Evolutionary conservation across 306 rosid genomes (phyloP).

Genomic region (Casuarina glauca): DNA sequence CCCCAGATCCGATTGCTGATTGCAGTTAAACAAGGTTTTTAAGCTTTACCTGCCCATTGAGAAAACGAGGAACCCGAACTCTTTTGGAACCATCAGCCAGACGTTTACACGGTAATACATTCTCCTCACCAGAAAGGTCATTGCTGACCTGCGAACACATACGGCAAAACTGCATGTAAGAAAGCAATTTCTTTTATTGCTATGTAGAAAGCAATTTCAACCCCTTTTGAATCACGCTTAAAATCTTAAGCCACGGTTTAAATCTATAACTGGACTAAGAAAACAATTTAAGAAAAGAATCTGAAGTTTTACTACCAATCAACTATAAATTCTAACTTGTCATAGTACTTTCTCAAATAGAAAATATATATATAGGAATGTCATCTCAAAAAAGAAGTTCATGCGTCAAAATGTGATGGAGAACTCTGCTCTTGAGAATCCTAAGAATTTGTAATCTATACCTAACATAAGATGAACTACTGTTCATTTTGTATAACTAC

Average conservation of each 20-base stretch:
- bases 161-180: conserved; percentile 1
- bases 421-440: neutral
- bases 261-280: neutral
- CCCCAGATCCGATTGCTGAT: neutral
- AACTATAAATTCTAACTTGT: neutral
- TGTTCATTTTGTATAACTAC: neutral
- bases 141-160: conserved; percentile 53
- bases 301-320: neutral
- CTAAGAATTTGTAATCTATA: neutral
- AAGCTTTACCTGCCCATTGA: conserved; percentile 54
- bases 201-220: conserved; percentile 5
- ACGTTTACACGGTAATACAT: conserved; percentile 67
- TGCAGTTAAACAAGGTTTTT: conserved; percentile 1
- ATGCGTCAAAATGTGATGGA: neutral
- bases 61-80: conserved; percentile 66
- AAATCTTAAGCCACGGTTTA: neutral
- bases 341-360: neutral
- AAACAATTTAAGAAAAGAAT: neutral
- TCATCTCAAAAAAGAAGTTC: neutral
- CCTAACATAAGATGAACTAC: neutral
- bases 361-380: neutral
- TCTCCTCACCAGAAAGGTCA: conserved; percentile 42
- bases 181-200: conserved; percentile 18
- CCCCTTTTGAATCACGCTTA: neutral
- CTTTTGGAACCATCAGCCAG: conserved; percentile 94